Conservation (phyloP, 1,284 basidiomycete genomes). For the Tilletiopsis washingtonensis region DNA sequence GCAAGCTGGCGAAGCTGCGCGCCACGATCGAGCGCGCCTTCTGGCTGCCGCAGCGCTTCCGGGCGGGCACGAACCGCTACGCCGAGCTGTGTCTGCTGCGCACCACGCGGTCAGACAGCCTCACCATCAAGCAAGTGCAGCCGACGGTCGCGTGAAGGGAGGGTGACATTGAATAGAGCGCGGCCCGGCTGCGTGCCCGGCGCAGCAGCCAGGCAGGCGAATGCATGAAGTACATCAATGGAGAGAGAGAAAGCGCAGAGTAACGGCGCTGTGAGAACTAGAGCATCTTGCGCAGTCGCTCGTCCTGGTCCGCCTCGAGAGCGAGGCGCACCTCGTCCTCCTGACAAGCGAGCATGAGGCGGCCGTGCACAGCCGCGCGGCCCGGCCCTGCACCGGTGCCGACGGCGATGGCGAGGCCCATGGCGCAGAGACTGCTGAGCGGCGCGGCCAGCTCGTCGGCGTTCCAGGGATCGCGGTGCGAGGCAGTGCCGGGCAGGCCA, state of each 20-base stretch:
- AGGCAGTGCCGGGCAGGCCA: neutral
- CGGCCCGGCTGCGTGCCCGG: too few relatives aligned
- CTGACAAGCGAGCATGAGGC: slow-evolving; percentile 30
- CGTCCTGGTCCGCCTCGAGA: slow-evolving; percentile 28
- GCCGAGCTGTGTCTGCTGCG: slow-evolving; percentile 36
- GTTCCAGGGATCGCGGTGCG: neutral
- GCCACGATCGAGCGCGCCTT: slow-evolving; percentile 26
- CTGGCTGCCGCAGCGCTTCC: slow-evolving; percentile 21
- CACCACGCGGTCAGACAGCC: too few relatives aligned
- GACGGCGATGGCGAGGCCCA: slow-evolving; percentile 36
- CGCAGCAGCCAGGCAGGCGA: too few relatives aligned
- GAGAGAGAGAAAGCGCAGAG: too few relatives aligned
- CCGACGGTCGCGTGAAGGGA: too few relatives aligned
- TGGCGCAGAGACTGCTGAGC: slow-evolving; percentile 20
- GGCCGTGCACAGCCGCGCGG: slow-evolving; percentile 25
- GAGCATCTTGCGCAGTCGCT: slow-evolving; percentile 26
- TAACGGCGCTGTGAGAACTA: neutral
- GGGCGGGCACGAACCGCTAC: slow-evolving; percentile 10
- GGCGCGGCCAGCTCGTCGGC: slow-evolving; percentile 16
- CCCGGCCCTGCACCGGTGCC: slow-evolving; percentile 36
- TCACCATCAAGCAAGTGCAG: too few relatives aligned
- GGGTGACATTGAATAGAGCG: too few relatives aligned
- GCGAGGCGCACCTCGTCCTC: slow-evolving; percentile 42
- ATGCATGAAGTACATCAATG: neutral
- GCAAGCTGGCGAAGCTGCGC: neutral